A percentile compares a stretch with the other conserved stretches of the same genome.
Evolutionary conservation across 2,329 filamentous ascomycete species (phyloP).

Genomic region (Cladosporium sphaerospermum): DNA sequence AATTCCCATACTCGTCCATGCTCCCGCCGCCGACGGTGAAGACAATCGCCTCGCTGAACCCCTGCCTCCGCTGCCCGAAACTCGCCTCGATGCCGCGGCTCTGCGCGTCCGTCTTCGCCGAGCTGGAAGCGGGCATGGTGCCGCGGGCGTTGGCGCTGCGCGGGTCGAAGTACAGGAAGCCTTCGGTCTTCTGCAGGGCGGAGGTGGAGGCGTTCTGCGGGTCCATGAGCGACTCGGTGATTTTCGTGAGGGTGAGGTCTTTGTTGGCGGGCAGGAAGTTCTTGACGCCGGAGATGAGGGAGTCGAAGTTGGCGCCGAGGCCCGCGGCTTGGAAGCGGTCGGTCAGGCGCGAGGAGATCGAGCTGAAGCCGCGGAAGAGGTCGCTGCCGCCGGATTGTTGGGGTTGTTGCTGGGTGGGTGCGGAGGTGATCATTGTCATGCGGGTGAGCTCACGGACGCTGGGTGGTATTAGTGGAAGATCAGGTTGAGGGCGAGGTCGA

Average conservation of each 20-base stretch:
- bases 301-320: constrained; percentile 81
- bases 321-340: constrained; percentile 92
- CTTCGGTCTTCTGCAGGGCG: constrained; percentile 92
- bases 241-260: constrained; percentile 94
- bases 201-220: constrained; percentile 81
- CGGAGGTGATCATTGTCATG: constrained; percentile 95
- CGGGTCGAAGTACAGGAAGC: constrained; percentile 95
- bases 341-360: constrained; percentile 83
- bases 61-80: constrained; percentile 73
- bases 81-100: constrained; percentile 65
- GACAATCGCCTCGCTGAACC: constrained; percentile 36
- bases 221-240: constrained; percentile 97
- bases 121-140: constrained; percentile 71
- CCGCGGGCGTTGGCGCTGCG: constrained; percentile 87
- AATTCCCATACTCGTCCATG: constrained; percentile 97
- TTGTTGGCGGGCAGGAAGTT: constrained; percentile 96
- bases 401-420: constrained; percentile 53
- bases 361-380: constrained; percentile 88
- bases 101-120: constrained; percentile 36
- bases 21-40: constrained; percentile 69
- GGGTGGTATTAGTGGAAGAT: constrained; percentile 12
- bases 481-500: not conserved
- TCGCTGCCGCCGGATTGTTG: constrained; percentile 61
- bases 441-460: constrained; percentile 89
- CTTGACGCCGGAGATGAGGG: constrained; percentile 90